Evolutionary conservation across 768 basidiomycete genomes (phyloP).

Genomic region (Tulasnella sp.): DNA sequence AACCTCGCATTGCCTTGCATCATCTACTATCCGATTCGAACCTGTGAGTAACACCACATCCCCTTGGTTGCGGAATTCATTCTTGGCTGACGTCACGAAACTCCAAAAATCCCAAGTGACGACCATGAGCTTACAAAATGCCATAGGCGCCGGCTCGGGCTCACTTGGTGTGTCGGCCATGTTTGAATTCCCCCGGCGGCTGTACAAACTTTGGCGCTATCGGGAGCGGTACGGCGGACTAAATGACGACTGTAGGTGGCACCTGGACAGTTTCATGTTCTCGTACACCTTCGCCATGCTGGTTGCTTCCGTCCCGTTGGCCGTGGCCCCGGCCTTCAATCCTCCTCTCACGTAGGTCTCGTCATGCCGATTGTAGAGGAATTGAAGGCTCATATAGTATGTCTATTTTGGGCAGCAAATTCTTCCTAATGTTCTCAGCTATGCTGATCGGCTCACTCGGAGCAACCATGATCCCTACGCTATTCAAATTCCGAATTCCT

Average conservation of each 20-base stretch:
- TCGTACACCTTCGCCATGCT: slow-evolving; percentile 17
- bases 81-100: not conserved
- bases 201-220: slow-evolving; percentile 20
- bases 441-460: slow-evolving; percentile 18
- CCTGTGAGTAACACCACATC: not conserved
- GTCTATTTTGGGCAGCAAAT: slow-evolving; percentile 19
- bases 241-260: slow-evolving; percentile 19
- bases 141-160: slow-evolving; percentile 21
- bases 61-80: not conserved
- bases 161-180: slow-evolving; percentile 21
- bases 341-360: slow-evolving; percentile 12
- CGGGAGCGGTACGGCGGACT: slow-evolving; percentile 22
- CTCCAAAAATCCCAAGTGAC: not conserved
- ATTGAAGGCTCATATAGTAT: not conserved
- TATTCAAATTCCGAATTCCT: slow-evolving; percentile 15
- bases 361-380: not conserved
- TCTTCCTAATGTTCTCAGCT: slow-evolving; percentile 16
- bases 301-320: slow-evolving; percentile 21
- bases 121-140: not conserved
- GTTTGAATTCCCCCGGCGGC: slow-evolving; percentile 23
- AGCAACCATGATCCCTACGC: slow-evolving; percentile 19
- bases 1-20: slow-evolving; percentile 21
- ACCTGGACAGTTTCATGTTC: slow-evolving; percentile 21
- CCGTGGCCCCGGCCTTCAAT: slow-evolving; percentile 20
- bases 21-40: slow-evolving; percentile 19